Base-by-base conservation (phyloP, 164 flowering plant species). In the Aristolochia contorta region DNA sequence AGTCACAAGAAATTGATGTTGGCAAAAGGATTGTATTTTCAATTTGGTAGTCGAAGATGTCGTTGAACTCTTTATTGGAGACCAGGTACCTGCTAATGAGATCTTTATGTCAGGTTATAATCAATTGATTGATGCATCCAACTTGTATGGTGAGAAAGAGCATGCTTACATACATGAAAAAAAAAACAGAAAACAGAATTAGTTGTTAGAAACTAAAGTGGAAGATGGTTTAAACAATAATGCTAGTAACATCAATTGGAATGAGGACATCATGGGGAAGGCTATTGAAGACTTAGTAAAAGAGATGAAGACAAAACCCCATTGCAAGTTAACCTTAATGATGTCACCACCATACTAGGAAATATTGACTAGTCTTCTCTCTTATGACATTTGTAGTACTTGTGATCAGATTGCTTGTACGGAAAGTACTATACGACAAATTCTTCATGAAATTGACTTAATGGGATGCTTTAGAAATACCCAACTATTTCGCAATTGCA, bases 211-310 rank as follows among this genome's bases (percentile, higher is more conserved):
- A 59, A 77, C 75, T 33, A 79, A 79, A 68, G 81, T 81, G 47
- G 78, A 73, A 64, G 83, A 81, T 60, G 85, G 85, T 15, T 77
- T n/a, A n/a, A n/a, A n/a, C 77, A 47, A 79, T 68, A 62, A 81
- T 81, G 85, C 63, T 81, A 50, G 81, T 81, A 47, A 74, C 79
- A 8, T 23, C 79, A 20, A 83, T 81, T 75, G 85, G 85, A 30
- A 80, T 76, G 82, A 76, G 73, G 67, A 81, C 85, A 47, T 79
- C 79, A 67, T 81, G 85, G 82, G 85, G 85, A 24, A 69, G 65
- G 68, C 68, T 81, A 62, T 79, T 81, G 85, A 81, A 77, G 67
- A 81, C 78, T 79, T 20, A 70, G 68, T 65, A 76, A 79, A 56
- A 78, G 78, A 16, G 78, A 78, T 56, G 78, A 73, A 48, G 79